Percentiles rank a stretch among this genome's conserved stretches.
Evolutionary conservation across 2,329 filamentous ascomycete genomes (phyloP).

Genomic region (Bipolaris sorokiniana): DNA sequence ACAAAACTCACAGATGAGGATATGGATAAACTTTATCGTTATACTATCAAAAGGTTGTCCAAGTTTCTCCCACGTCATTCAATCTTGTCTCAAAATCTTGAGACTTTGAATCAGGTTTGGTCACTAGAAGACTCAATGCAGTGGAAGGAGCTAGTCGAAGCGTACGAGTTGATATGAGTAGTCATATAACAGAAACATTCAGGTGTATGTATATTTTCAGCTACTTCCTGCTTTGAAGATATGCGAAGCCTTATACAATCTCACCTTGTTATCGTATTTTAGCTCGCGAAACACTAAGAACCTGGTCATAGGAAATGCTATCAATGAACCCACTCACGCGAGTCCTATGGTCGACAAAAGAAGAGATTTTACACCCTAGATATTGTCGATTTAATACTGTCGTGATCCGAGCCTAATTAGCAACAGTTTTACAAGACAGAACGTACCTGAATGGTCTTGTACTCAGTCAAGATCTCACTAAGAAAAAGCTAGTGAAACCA

Average conservation of each 20-base stretch:
- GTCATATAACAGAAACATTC: not conserved
- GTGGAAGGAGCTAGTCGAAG: not conserved
- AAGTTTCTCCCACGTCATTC: not conserved
- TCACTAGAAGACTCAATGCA: not conserved
- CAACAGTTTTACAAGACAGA: not conserved
- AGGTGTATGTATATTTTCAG: not conserved
- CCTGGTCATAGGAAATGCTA: not conserved
- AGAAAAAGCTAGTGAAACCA: not conserved
- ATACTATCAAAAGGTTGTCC: not conserved
- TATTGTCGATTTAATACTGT: not conserved
- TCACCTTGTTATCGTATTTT: not conserved
- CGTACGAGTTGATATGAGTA: not conserved
- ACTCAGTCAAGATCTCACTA: not conserved
- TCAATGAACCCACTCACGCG: not conserved
- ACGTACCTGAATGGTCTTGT: not conserved
- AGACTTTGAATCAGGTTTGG: not conserved
- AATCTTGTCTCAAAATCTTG: not conserved
- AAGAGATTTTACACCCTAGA: not conserved
- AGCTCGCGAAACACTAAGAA: not conserved
- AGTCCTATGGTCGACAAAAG: not conserved
- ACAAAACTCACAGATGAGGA: not conserved
- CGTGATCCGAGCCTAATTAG: not conserved
- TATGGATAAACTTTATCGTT: not conserved
- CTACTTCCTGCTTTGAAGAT: not conserved
- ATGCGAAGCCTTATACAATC: not conserved